These are phyloP conservation scores for Rosa persica DNA, from an alignment of 306 rosid species.

Conservation along the genomic window DNA sequence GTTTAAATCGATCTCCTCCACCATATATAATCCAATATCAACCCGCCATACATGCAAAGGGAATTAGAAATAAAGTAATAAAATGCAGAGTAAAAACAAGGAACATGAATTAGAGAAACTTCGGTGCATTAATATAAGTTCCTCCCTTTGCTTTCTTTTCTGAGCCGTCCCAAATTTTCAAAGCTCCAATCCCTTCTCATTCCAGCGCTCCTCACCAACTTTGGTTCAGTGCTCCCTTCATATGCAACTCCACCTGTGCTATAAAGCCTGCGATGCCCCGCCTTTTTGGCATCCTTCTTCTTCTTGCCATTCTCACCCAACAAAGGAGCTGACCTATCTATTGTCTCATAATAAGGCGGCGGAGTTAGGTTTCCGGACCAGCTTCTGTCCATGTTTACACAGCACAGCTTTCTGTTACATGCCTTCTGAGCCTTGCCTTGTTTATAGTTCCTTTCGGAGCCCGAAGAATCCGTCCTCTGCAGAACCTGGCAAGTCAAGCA, in stretches of 20 bases:
- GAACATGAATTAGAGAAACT: too few species aligned
- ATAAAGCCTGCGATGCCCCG: slow-evolving; percentile 41
- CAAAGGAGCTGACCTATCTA: slow-evolving; percentile 9
- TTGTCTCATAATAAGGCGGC: slow-evolving; percentile 9
- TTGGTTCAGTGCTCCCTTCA: slow-evolving; percentile 38
- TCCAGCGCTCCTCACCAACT: slow-evolving; percentile 65
- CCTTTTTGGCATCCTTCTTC: neutral
- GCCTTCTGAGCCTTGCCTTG: slow-evolving; percentile 18
- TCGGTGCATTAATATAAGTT: neutral
- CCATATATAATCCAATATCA: neutral
- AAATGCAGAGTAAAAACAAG: neutral
- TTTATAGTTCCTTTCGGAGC: slow-evolving; percentile 29
- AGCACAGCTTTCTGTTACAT: slow-evolving; percentile 1
- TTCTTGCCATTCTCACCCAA: slow-evolving; percentile 6
- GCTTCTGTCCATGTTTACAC: slow-evolving; percentile 36
- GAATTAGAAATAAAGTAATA: neutral
- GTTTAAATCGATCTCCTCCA: slow-evolving; percentile 8
- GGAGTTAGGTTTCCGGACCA: slow-evolving; percentile 57
- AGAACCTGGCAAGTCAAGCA: slow-evolving; percentile 58
- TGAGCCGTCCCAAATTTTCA: slow-evolving; percentile 44
- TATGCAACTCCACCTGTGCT: slow-evolving; percentile 28
- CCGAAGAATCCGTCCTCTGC: slow-evolving; percentile 44
- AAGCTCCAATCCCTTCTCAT: slow-evolving; percentile 95
- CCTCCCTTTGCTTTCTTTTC: slow-evolving; percentile 31
- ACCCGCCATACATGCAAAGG: neutral